phyloP scores from a whole-genome alignment of 2,329 filamentous ascomycete genomes.

The Fusarium tricinctum region DNA sequence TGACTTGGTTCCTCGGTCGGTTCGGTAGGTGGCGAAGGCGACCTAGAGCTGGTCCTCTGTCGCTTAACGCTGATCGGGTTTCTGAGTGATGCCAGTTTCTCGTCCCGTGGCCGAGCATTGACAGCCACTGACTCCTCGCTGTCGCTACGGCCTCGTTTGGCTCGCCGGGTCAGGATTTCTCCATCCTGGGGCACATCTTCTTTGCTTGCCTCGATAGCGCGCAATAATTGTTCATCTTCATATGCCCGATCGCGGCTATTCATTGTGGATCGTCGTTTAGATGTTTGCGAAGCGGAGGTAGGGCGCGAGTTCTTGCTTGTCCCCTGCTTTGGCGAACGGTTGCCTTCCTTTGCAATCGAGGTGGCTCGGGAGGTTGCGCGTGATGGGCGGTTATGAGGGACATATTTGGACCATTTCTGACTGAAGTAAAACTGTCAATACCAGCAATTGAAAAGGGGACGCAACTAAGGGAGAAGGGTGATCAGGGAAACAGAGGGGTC shows the following conservation, averaged over 20 bases:
- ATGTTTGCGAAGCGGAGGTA: conserved; percentile 63
- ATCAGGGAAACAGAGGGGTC: background rate
- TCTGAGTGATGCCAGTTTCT: conserved; percentile 61
- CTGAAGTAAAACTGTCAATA: conserved; percentile 61
- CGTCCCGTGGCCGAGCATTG: conserved; percentile 34
- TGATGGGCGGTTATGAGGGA: conserved; percentile 71
- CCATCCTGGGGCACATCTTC: conserved; percentile 73
- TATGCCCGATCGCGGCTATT: conserved; percentile 96
- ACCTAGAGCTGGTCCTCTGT: conserved; percentile 84
- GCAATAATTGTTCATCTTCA: conserved; percentile 89
- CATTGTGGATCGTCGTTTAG: conserved; percentile 95
- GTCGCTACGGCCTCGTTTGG: conserved; percentile 88
- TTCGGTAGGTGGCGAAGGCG: conserved; percentile 68
- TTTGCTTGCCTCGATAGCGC: conserved; percentile 96
- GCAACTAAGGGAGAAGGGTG: background rate
- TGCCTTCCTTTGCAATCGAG: conserved; percentile 64
- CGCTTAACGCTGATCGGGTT: conserved; percentile 81
- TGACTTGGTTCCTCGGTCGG: conserved; percentile 63
- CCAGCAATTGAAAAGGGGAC: conserved; percentile 5
- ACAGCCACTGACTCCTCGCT: conserved; percentile 86
- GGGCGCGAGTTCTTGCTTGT: conserved; percentile 70
- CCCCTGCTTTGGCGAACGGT: conserved; percentile 74
- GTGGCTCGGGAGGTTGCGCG: conserved; percentile 71
- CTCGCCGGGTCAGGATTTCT: conserved; percentile 72
- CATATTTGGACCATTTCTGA: conserved; percentile 76